A percentile compares a stretch with the other conserved stretches of the same genome.
These are phyloP conservation scores for Fraxinus ornus DNA, from an alignment of 305 asterid species.

Conservation along the genomic window DNA sequence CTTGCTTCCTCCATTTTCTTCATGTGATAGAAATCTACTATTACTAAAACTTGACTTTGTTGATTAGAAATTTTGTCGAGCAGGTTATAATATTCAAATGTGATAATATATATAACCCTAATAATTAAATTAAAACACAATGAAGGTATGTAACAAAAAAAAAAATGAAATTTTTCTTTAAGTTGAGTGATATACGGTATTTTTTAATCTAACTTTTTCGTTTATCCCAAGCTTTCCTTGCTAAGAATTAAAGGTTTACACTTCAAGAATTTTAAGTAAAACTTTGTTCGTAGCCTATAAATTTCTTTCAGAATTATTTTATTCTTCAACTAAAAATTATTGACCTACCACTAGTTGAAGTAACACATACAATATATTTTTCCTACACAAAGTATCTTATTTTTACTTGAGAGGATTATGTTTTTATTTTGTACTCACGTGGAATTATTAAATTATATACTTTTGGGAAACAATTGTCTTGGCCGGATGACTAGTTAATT, in stretches of 20 bases:
- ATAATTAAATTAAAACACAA: too few relatives aligned
- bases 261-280: background rate
- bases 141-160: too few relatives aligned
- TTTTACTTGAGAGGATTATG: too few relatives aligned
- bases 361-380: background rate
- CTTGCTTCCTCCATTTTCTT: too few relatives aligned
- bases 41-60: too few relatives aligned
- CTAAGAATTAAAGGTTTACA: background rate
- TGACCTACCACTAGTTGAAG: background rate
- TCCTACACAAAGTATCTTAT: background rate
- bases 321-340: background rate
- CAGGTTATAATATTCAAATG: too few relatives aligned
- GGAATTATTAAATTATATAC: background rate
- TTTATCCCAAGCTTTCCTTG: background rate
- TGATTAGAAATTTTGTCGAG: too few relatives aligned
- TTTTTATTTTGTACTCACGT: background rate
- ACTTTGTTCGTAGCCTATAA: background rate
- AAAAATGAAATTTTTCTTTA: too few relatives aligned
- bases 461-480: background rate
- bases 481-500: background rate
- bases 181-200: too few relatives aligned
- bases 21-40: too few relatives aligned
- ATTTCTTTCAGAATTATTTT: background rate
- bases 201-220: background rate
- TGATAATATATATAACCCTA: too few relatives aligned